Evolutionary conservation across 2,329 filamentous ascomycete genomes (phyloP).

Genomic region (Diaporthe vaccinii): DNA sequence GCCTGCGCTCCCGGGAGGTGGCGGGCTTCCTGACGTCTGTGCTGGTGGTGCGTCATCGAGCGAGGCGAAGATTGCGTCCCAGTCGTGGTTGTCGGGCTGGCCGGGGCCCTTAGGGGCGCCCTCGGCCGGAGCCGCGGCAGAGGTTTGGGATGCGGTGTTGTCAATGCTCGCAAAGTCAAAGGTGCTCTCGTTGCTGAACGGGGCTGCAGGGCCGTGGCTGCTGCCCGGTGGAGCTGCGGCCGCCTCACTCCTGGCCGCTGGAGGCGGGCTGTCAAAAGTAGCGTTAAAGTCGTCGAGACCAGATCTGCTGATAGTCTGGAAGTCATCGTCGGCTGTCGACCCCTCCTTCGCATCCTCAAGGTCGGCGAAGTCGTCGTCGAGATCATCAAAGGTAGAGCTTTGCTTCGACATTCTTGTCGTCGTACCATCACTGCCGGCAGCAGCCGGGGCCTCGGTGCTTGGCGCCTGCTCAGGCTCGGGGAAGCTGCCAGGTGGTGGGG

Average conservation of each 20-base stretch:
- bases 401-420: constrained; percentile 52
- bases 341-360: constrained; percentile 88
- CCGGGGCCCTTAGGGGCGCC: constrained; percentile 54
- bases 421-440: constrained; percentile 47
- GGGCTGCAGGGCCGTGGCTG: constrained; percentile 38
- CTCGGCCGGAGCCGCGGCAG: constrained; percentile 52
- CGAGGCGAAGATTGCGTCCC: constrained; percentile 93
- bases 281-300: constrained; percentile 84
- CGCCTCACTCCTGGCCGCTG: constrained; percentile 68
- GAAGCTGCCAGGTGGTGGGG: constrained; percentile 44
- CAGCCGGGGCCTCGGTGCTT: constrained; percentile 49
- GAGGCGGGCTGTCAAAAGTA: constrained; percentile 80
- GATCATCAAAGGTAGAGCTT: constrained; percentile 77
- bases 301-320: constrained; percentile 79
- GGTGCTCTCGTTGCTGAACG: constrained; percentile 67
- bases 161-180: constrained; percentile 70
- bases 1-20: constrained; percentile 41
- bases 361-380: constrained; percentile 85
- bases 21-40: constrained; percentile 47
- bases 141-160: constrained; percentile 49
- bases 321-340: constrained; percentile 83
- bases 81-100: constrained; percentile 77
- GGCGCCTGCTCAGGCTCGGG: constrained; percentile 45
- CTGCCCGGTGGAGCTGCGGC: constrained; percentile 50
- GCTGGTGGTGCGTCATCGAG: constrained; percentile 68